Conservation (phyloP, 2,329 filamentous ascomycete species). For the Pleomassaria siparia region DNA sequence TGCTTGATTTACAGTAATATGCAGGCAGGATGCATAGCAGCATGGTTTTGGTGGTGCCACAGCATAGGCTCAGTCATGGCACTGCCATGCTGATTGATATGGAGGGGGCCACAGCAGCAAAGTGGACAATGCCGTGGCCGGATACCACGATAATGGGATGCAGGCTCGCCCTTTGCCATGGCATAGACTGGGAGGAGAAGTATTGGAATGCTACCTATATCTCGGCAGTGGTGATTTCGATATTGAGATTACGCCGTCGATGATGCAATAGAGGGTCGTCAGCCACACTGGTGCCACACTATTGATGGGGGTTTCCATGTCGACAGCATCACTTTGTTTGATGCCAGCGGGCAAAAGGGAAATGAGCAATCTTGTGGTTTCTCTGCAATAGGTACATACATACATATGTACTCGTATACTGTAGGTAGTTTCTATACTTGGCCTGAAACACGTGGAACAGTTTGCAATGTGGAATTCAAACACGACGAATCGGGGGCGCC, state of each 20-base stretch:
- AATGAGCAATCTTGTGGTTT: no score
- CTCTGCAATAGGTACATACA: no score
- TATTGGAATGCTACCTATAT: slow-evolving; percentile 1
- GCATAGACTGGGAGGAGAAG: background rate
- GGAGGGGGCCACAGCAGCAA: slow-evolving; percentile 4
- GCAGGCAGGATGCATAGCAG: background rate
- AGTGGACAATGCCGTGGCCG: slow-evolving; percentile 1
- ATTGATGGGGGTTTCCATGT: background rate
- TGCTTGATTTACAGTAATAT: background rate
- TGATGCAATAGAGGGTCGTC: slow-evolving; percentile 24
- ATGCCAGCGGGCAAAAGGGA: no score
- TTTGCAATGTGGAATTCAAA: no score
- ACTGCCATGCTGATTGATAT: background rate
- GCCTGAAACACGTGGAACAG: slow-evolving; percentile 13
- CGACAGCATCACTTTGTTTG: no score
- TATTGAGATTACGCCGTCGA: slow-evolving; percentile 14
- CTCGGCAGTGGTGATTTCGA: slow-evolving; percentile 14
- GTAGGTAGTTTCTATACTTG: background rate
- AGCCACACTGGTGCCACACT: slow-evolving; percentile 2
- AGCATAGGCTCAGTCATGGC: slow-evolving; percentile 18
- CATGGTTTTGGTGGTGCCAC: slow-evolving; percentile 20
- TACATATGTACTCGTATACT: no score
- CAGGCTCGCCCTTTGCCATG: no score
- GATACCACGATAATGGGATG: background rate
- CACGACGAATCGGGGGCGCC: slow-evolving; percentile 33